These are phyloP conservation scores for Paramecium tetraurelia DNA, from an alignment of 73 alveolate species.

Conservation along the genomic window DNA sequence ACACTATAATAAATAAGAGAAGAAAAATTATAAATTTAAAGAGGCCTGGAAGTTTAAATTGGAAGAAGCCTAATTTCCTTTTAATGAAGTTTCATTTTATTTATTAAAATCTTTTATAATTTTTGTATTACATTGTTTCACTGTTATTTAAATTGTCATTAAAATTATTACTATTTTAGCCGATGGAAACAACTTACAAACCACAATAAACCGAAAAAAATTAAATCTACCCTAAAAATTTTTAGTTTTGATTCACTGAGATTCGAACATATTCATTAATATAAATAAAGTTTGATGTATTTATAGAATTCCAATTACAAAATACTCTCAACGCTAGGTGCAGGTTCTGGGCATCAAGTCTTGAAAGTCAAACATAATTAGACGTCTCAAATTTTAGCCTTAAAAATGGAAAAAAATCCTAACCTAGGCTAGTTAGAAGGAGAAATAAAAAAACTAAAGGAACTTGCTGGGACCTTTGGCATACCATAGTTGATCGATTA, in stretches of 20 bases:
- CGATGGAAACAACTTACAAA: too few species aligned
- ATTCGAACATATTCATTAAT: background rate
- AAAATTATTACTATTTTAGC: background rate
- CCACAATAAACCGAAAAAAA: background rate
- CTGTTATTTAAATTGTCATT: background rate
- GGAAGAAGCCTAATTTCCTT: constrained; percentile 27
- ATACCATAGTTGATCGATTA: background rate
- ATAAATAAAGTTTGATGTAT: background rate
- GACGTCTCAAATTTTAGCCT: background rate
- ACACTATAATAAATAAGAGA: constrained; percentile 32
- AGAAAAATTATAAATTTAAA: background rate
- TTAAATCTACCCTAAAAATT: background rate
- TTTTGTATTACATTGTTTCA: background rate
- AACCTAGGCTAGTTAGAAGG: background rate
- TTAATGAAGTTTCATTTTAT: background rate
- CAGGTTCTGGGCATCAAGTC: background rate
- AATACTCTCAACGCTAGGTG: background rate
- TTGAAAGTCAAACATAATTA: background rate
- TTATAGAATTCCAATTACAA: background rate
- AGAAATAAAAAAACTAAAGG: background rate
- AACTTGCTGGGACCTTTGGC: background rate
- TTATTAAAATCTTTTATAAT: background rate
- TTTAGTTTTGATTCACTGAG: background rate
- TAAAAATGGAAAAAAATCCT: background rate
- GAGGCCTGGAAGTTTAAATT: constrained; percentile 4